Conservation (phyloP, 331 rosid species). For the Pyrus hybrid region DNA sequence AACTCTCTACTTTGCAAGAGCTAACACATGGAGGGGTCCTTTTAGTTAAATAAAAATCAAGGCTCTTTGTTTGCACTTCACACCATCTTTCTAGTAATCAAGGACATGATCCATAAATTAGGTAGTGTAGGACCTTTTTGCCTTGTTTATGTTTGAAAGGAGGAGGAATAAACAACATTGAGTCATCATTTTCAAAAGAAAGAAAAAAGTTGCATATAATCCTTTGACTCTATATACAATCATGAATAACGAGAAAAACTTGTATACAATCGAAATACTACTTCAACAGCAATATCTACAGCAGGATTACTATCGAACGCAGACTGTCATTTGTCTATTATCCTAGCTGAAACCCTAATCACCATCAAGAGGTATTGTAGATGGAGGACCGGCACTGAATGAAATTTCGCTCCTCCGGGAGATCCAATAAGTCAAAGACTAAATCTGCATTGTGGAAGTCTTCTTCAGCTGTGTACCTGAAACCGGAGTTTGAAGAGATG, state of each 20-base stretch:
- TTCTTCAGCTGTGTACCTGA: constrained; percentile 88
- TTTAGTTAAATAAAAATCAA: neutral
- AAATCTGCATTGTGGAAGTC: constrained; percentile 88
- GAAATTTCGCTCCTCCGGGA: constrained; percentile 60
- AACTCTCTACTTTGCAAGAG: neutral
- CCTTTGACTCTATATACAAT: too few species aligned
- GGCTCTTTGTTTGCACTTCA: neutral
- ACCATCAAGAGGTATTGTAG: neutral
- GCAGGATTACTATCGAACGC: too few species aligned
- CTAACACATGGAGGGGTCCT: neutral
- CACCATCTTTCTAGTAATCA: neutral
- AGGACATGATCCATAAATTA: too few species aligned
- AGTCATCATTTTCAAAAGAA: too few species aligned
- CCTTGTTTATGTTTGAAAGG: neutral
- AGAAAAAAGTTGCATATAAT: too few species aligned
- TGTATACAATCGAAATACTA: too few species aligned
- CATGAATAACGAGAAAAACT: too few species aligned
- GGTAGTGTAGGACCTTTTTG: neutral
- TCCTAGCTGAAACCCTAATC: neutral
- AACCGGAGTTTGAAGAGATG: neutral
- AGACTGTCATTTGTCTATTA: neutral
- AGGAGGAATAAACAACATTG: neutral
- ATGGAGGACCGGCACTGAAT: neutral
- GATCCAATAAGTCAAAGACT: constrained; percentile 82
- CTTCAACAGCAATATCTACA: too few species aligned